Evolutionary conservation across 176 grass and related monocot species (phyloP), one percentile per base, ranked within the genome.

Genomic region (Oryza officinalis): DNA sequence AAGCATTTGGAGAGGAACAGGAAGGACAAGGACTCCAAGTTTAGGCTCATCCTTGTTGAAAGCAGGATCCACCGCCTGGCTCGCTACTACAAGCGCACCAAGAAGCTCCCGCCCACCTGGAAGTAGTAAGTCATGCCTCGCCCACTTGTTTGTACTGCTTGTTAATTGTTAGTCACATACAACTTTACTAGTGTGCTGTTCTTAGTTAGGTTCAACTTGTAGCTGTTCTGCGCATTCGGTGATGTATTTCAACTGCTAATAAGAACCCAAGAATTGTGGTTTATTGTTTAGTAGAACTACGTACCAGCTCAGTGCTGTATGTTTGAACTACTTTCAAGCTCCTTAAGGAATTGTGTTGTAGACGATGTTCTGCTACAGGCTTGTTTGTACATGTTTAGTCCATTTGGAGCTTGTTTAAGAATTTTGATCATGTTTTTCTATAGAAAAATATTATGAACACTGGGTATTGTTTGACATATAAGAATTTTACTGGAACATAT

Each of bases 31-130:
- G 94, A 97, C 46, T 94, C 91, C 32, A 97, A 97, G 65, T 97
- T 97, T 79, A 85, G 94, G 78, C 81, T 97, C 31, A 97, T 97
- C 75, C 91, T 97, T 81, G 94, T 97, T 63, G 94, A 97, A 87
- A 94, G 91, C 85, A 93, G 94, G 87, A 97, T 97, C 41, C 94
- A 97, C 74, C 94, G 94, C 71, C 89, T 97, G 11, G 94, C 94
- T n/a, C 94, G 94, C 79, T 97, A 97, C 84, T 97, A 97, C 91
- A 97, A 97, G 89, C 88, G 94, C 76, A 97, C 94, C 82, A 97
- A 97, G 87, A 97, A 97, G 87, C 94, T 97, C 49, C 94, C 94
- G 0, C 91, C 94, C 4, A 89, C 88, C 74, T 97, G 94, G 94
- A 97, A 97, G 74, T 97, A 97, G 91, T 97, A 84, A 97, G 94